Evolutionary conservation across 495 filamentous ascomycete species (phyloP), one percentile per base, ranked within the genome.

Genomic region (Podospora tetraspora): DNA sequence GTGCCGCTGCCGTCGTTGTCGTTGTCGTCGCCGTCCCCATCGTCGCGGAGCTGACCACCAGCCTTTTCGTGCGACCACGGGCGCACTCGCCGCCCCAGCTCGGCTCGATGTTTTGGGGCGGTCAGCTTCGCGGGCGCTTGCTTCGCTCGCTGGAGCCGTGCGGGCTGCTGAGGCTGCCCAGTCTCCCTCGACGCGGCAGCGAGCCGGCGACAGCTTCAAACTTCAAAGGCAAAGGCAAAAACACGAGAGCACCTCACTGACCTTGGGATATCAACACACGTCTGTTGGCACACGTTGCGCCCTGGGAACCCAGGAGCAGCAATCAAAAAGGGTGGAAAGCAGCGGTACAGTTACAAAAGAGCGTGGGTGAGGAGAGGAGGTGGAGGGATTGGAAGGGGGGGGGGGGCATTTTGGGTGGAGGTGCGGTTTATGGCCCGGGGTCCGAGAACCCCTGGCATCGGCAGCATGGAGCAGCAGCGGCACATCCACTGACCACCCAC

Each of bases 241-340:
- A 60, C 59, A n/a, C 43, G 43, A n/a, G 57, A 57, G 56, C 43
- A 30, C 25, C 56, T 34, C 56, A 59, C 73, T 74, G 37, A 75
- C 72, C 74, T 71, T 25, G 63, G 66, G 58, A 70, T 52, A 65
- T 57, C 43, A 65, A 73, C 74, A 70, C 61, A 63, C 74, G 59
- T 73, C 56, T 78, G 74, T 74, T 77, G 71, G 72, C 72, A 78
- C 75, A 76, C 68, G 71, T 64, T 73, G 78, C 78, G 74, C 69
- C 78, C 76, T 76, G 76, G 43, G 76, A 73, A 57, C 70, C 75
- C 76, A 77, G 77, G 78, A 73, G 76, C 72, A 74, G 32, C 73
- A 76, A 52, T 72, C 71, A 76, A 75, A 65, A 72, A 61, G 64
- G 66, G 64, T 60, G 62, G 67, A 64, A 66, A 73, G 65, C 71